Conservation (phyloP, 371 early-diverging fungal species). For the Coemansia sp. region DNA sequence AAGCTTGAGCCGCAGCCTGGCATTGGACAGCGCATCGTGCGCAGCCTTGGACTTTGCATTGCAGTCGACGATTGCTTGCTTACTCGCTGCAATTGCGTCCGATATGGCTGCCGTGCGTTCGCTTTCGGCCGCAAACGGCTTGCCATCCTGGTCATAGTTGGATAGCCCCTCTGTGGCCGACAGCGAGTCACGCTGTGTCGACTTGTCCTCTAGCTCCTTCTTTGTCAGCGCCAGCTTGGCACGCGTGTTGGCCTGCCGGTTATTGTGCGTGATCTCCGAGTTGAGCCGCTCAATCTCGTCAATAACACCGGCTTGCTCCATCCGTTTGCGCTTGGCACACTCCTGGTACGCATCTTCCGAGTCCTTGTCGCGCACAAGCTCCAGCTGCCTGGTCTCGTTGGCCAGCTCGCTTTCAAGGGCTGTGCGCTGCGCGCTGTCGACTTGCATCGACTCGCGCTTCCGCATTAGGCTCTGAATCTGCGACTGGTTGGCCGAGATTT, state of each 20-base stretch:
- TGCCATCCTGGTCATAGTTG: constrained; percentile 8
- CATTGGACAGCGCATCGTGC: constrained; percentile 28
- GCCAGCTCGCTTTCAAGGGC: constrained; percentile 12
- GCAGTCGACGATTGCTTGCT: constrained; percentile 19
- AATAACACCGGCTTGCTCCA: constrained; percentile 26
- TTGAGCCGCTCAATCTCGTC: constrained; percentile 39
- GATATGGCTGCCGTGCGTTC: constrained; percentile 25
- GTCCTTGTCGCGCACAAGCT: constrained; percentile 8
- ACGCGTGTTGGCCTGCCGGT: constrained; percentile 55
- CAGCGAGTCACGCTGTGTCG: constrained; percentile 36
- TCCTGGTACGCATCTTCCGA: constrained; percentile 19
- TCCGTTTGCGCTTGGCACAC: constrained; percentile 27
- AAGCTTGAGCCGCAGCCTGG: constrained; percentile 27
- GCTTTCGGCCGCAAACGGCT: constrained; percentile 11
- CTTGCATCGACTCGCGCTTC: constrained; percentile 26
- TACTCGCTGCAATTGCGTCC: constrained; percentile 18
- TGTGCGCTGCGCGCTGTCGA: constrained; percentile 8
- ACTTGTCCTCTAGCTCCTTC: constrained; percentile 39
- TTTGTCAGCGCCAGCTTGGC: constrained; percentile 60
- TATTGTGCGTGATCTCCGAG: constrained; percentile 43
- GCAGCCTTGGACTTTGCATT: constrained; percentile 32
- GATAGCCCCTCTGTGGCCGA: constrained; percentile 7
- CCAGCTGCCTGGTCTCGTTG: constrained; percentile 16
- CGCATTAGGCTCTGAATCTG: constrained; percentile 22
- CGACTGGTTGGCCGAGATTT: constrained; percentile 11